Percentiles rank a stretch among this genome's conserved stretches.
Conservation (phyloP, 257 asterid species). For the Solanum neorickii region DNA sequence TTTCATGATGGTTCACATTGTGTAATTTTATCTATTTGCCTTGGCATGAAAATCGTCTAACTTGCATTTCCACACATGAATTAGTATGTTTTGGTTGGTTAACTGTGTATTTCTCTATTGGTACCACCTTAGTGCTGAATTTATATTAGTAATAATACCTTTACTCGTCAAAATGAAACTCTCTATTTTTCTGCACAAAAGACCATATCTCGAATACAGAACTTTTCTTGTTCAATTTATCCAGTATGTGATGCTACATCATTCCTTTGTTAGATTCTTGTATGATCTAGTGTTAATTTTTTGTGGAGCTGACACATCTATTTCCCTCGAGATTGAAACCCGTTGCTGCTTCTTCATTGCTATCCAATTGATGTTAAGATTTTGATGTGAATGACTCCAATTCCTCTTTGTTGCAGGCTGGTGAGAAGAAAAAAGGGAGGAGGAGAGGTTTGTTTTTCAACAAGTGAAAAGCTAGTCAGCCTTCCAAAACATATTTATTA, state of each 20-base stretch:
- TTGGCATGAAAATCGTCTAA: neutral
- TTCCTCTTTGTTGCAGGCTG: constrained; percentile 47
- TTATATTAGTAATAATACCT: neutral
- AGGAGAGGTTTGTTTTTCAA: constrained; percentile 65
- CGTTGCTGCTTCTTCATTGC: neutral
- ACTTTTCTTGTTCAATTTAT: neutral
- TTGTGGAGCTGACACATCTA: neutral
- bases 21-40: neutral
- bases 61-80: neutral
- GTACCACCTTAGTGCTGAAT: neutral
- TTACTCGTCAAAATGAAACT: neutral
- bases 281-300: neutral
- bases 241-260: neutral
- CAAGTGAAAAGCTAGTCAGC: constrained; percentile 18
- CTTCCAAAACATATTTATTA: neutral
- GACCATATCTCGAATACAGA: neutral
- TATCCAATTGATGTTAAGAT: neutral
- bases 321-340: neutral
- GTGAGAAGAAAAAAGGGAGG: constrained; percentile 65
- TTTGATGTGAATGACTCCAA: neutral
- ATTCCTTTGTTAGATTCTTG: neutral
- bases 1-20: neutral
- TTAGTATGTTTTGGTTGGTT: neutral
- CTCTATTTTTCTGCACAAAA: neutral
- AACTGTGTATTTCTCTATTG: neutral